Percentiles rank a stretch among this genome's conserved stretches.
Evolutionary conservation across 148 eudicot species (phyloP).

Genomic region (Amaranthus palmeri): DNA sequence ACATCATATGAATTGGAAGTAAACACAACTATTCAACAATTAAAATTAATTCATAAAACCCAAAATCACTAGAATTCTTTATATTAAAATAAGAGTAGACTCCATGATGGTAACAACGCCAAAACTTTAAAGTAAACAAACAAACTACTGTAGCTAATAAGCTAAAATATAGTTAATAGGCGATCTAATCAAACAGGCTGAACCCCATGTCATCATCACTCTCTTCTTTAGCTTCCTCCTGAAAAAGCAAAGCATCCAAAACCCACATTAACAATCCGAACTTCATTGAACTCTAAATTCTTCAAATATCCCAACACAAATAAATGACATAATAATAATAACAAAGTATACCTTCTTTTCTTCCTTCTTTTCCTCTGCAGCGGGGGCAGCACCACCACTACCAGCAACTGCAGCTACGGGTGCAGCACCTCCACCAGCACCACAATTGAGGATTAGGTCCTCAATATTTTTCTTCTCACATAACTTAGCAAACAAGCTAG

Average conservation of each 20-base stretch:
- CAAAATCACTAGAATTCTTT: constrained; percentile 10
- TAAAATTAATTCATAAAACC: neutral
- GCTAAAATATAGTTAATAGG: constrained; percentile 9
- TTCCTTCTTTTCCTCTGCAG: constrained; percentile 43
- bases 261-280: no score
- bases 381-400: constrained; percentile 42
- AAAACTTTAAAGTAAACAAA: constrained; percentile 6
- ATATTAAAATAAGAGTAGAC: constrained; percentile 10
- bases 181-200: constrained; percentile 38
- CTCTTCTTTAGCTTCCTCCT: constrained; percentile 40
- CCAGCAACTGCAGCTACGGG: constrained; percentile 27
- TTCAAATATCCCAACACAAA: neutral
- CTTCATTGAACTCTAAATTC: no score
- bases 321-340: neutral
- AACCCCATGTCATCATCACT: constrained; percentile 49
- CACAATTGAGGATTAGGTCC: constrained; percentile 58
- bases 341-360: constrained; percentile 42
- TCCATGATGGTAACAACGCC: constrained; percentile 3
- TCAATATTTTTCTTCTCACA: constrained; percentile 49
- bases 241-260: neutral
- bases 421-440: constrained; percentile 58
- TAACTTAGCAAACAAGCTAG: constrained; percentile 60
- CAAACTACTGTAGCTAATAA: constrained; percentile 14
- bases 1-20: no score
- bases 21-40: no score